phyloP scores from a whole-genome alignment of 2,329 filamentous ascomycete genomes.

The Talaromyces sp. region DNA sequence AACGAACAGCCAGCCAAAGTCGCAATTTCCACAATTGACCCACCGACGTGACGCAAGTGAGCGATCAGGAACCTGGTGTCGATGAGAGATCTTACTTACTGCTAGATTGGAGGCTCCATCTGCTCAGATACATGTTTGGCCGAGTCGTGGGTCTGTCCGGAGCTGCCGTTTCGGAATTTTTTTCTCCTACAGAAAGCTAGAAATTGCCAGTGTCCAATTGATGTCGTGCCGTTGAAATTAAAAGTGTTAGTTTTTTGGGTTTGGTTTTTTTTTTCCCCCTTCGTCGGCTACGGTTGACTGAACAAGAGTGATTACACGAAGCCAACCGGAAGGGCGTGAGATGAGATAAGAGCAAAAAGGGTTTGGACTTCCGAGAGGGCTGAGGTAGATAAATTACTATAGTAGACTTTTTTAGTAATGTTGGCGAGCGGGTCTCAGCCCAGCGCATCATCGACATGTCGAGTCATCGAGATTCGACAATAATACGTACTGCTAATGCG shows the following conservation, averaged over 20 bases:
- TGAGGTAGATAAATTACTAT: neutral
- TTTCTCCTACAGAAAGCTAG: constrained; percentile 3
- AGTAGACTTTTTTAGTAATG: neutral
- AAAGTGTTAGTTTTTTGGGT: neutral
- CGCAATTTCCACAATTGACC: constrained; percentile 12
- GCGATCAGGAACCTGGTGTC: neutral
- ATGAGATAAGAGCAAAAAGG: neutral
- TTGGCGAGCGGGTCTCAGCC: constrained; percentile 11
- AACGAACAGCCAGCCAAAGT: constrained; percentile 1
- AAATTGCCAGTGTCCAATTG: neutral
- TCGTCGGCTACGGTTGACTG: neutral
- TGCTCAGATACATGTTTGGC: neutral
- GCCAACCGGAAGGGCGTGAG: neutral
- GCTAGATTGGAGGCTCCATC: neutral
- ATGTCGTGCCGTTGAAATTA: neutral
- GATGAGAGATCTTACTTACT: neutral
- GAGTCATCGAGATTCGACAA: constrained; percentile 3
- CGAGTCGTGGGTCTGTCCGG: constrained; percentile 6
- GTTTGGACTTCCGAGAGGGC: constrained; percentile 8
- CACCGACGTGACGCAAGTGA: constrained; percentile 17
- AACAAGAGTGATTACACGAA: neutral
- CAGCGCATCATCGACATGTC: constrained; percentile 11
- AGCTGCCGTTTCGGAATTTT: constrained; percentile 7
- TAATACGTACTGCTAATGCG: neutral
- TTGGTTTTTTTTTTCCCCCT: neutral